Evolutionary conservation across 371 early-diverging fungal genomes (phyloP), one percentile per base, ranked within the genome.

Genomic region (Parasitella parasitica): DNA sequence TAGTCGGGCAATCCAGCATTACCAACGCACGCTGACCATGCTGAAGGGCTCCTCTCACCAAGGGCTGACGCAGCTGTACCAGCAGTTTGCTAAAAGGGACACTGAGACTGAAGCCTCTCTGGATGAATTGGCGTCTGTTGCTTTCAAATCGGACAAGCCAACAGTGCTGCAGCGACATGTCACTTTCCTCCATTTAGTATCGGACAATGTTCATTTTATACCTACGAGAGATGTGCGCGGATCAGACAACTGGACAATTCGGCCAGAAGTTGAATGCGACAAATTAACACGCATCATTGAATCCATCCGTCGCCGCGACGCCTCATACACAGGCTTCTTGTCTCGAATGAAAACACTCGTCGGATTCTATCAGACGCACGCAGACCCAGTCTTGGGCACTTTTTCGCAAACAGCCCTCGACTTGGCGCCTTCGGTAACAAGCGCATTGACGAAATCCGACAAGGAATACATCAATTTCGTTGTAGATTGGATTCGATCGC

Each of bases 381-480:
- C 67, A 18, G 78, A 77, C 36, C 71, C 81, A 3, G 30, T 43
- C 11, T 54, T 64, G 50, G 64, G 67, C 34, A 70, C 62, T 5
- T 36, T 71, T 36, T 72, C 61, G 13, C 60, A 13, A 26, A 37
- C 67, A 12, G 54, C 59, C 2, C 3, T 54, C 8, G 63, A 70
- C 1, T 37, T 64, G 35, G 51, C 52, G 3, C 27, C 54, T 9
- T 32, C 16, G 2, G 38, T 57, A 22, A 39, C 55, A 11, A 50
- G 54, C 36, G 48, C 74, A 35, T 85, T 91, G 36, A 71, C 81
- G 3, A 67, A 61, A 9, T 67, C 76, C 0, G 92, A 92, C 59
- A 69, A 66, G 16, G 63, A 62, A 36, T 85, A 90, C 58, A 80
- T 94, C 48, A 68, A 82, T 36, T 84, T 87, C 50, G 66, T 93